Evolutionary conservation across 2,329 filamentous ascomycete genomes (phyloP).

Genomic region (Penicillium occitanis): DNA sequence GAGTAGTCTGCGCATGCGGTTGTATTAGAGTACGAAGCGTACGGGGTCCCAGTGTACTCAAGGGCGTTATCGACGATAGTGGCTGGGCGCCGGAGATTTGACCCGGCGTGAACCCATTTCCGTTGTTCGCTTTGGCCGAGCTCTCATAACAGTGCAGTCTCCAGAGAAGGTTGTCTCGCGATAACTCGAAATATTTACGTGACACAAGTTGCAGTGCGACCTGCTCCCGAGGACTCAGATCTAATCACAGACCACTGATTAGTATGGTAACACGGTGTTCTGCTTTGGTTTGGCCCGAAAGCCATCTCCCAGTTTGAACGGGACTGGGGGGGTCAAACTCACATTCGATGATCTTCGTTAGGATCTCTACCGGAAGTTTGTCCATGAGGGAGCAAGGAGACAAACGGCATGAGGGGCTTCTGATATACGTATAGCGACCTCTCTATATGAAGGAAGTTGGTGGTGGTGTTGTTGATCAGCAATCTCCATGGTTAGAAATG

Average conservation of each 20-base stretch:
- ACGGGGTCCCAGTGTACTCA: conserved; percentile 34
- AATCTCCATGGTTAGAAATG: conserved; percentile 3
- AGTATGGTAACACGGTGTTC: not conserved
- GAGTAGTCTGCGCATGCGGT: conserved; percentile 21
- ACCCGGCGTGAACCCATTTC: conserved; percentile 24
- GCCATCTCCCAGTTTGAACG: not conserved
- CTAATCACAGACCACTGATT: conserved; percentile 38
- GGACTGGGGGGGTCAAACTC: conserved; percentile 32
- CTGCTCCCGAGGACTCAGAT: conserved; percentile 64
- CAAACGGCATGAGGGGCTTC: conserved; percentile 21
- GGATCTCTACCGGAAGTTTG: conserved; percentile 63
- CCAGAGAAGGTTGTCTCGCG: conserved; percentile 76
- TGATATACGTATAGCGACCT: conserved; percentile 1
- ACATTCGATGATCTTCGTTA: conserved; percentile 64
- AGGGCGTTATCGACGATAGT: conserved; percentile 36
- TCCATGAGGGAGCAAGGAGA: conserved; percentile 41
- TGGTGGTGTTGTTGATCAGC: not conserved
- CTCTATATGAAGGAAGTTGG: not conserved
- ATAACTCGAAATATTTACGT: conserved; percentile 63
- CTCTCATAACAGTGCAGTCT: conserved; percentile 69
- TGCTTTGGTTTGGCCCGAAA: not conserved
- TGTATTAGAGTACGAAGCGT: conserved; percentile 39
- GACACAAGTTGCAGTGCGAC: conserved; percentile 69
- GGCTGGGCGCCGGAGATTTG: conserved; percentile 50
- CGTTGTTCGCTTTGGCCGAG: conserved; percentile 65